Evolutionary conservation across 495 filamentous ascomycete genomes (phyloP).

Genomic region (Daldinia concentrica): DNA sequence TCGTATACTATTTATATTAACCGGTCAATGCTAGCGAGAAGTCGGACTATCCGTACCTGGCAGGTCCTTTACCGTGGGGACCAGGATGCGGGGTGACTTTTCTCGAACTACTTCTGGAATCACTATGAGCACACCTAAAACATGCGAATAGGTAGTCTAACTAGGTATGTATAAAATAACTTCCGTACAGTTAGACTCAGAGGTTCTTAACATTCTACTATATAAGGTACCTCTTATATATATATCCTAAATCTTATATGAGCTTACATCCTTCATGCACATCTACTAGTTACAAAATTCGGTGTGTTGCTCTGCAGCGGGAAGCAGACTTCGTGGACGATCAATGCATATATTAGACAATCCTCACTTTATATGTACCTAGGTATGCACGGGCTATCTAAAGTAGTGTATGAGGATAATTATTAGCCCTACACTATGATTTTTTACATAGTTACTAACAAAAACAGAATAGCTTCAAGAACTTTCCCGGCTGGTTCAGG

Average conservation of each 20-base stretch:
- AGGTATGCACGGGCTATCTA: not conserved
- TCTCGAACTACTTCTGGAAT: not conserved
- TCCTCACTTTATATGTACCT: not conserved
- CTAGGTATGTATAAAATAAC: not conserved
- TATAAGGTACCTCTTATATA: no score
- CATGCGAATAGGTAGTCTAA: not conserved
- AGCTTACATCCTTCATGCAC: slow-evolving; percentile 11
- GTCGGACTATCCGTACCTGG: slow-evolving; percentile 8
- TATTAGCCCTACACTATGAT: not conserved
- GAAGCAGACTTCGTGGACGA: slow-evolving; percentile 29
- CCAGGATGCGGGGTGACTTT: not conserved
- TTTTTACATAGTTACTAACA: slow-evolving; percentile 13
- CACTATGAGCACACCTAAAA: not conserved
- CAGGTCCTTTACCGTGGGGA: slow-evolving; percentile 1
- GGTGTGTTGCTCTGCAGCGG: slow-evolving; percentile 39
- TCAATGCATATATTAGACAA: slow-evolving; percentile 24
- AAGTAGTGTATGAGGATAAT: not conserved
- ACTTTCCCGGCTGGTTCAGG: slow-evolving; percentile 21
- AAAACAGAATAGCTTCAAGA: slow-evolving; percentile 17
- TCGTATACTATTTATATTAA: slow-evolving; percentile 28
- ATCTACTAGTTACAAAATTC: slow-evolving; percentile 1
- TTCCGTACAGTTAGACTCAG: not conserved
- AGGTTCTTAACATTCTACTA: not conserved
- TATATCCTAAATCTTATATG: not conserved
- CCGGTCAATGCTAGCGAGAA: not conserved